These are phyloP conservation scores for Penicillium sp. DNA, from an alignment of 2,329 filamentous ascomycete species.

Conservation along the genomic window DNA sequence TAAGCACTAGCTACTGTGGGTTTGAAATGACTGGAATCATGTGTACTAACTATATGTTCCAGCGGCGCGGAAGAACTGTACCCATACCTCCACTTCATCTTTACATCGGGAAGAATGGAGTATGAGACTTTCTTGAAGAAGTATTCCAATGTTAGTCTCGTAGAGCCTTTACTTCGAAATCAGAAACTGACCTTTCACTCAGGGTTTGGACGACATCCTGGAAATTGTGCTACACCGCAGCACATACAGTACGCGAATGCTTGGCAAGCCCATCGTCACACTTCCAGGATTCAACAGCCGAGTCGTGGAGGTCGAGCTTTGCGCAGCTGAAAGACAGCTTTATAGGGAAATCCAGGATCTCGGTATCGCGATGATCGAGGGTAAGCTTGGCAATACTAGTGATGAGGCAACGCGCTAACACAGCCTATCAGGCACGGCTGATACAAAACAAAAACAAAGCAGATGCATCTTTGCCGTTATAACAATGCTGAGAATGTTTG, in stretches of 20 bases:
- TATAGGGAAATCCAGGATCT: background rate
- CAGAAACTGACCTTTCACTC: background rate
- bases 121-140: conserved; percentile 26
- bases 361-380: conserved; percentile 14
- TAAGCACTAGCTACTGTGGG: conserved; percentile 11
- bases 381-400: conserved; percentile 12
- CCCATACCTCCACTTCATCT: conserved; percentile 40
- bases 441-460: conserved; percentile 28
- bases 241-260: background rate
- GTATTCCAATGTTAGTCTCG: conserved; percentile 23
- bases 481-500: conserved; percentile 52
- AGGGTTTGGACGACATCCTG: background rate
- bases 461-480: conserved; percentile 49
- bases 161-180: background rate
- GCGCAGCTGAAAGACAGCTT: background rate
- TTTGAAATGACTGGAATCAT: background rate
- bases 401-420: conserved; percentile 28
- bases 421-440: background rate
- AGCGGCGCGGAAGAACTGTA: conserved; percentile 40
- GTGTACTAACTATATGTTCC: background rate
- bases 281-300: background rate
- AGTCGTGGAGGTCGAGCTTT: background rate
- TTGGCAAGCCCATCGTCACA: background rate
- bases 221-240: background rate
- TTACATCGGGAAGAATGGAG: conserved; percentile 27